phyloP scores from a whole-genome alignment of 169 alveolate genomes.

The Ichthyophthirius multifiliis region DNA sequence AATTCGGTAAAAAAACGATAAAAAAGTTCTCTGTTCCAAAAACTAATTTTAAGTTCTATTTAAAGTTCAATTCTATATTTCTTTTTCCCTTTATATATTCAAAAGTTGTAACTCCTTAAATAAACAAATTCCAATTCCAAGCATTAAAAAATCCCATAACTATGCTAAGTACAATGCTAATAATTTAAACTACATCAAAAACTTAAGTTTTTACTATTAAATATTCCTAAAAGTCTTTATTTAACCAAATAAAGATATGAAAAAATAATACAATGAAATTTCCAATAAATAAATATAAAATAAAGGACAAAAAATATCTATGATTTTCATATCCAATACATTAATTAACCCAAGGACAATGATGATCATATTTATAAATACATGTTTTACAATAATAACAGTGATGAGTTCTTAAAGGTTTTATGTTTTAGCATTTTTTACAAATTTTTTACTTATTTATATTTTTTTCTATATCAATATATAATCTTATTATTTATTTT shows the following conservation, averaged over 20 bases:
- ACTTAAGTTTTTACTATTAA: not conserved
- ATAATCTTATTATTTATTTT: too few species aligned
- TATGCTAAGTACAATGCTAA: not conserved
- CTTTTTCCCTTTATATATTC: too few species aligned
- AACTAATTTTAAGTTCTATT: too few species aligned
- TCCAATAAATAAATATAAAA: constrained; percentile 42
- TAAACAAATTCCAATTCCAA: not conserved
- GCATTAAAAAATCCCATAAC: not conserved
- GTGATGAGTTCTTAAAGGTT: constrained; percentile 35
- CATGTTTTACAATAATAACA: constrained; percentile 38
- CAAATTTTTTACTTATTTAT: too few species aligned
- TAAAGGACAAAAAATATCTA: constrained; percentile 68
- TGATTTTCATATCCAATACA: constrained; percentile 77
- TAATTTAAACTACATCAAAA: not conserved
- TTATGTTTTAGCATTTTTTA: not conserved
- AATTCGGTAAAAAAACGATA: too few species aligned
- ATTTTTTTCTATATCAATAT: too few species aligned
- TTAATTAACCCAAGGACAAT: constrained; percentile 79
- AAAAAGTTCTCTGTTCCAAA: too few species aligned
- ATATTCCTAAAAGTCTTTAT: not conserved
- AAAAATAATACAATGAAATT: not conserved
- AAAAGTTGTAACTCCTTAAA: not conserved
- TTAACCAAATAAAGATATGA: not conserved
- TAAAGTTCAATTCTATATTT: too few species aligned
- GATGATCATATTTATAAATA: constrained; percentile 78